Percentiles rank a stretch among this genome's conserved stretches.
Evolutionary conservation across 192 early-diverging fungal species (phyloP).

Genomic region (Rhizophagus clarus): DNA sequence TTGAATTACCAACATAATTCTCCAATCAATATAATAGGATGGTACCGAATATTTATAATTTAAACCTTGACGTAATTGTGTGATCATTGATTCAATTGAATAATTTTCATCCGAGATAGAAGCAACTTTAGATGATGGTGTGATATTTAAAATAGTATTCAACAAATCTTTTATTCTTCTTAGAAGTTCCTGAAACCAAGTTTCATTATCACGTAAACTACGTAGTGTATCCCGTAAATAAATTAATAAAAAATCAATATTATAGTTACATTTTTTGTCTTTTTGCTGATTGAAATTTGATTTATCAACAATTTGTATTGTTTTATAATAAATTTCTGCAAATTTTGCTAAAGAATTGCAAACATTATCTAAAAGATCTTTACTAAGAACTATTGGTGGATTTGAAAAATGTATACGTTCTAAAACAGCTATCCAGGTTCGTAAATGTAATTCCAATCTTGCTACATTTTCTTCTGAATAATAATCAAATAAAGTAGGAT

Average conservation of each 20-base stretch:
- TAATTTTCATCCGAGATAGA: too few relatives aligned
- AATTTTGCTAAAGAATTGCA: background rate
- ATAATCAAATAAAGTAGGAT: background rate
- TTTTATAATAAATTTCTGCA: background rate
- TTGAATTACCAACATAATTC: too few relatives aligned
- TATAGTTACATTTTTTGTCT: background rate
- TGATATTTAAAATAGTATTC: too few relatives aligned
- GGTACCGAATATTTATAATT: too few relatives aligned
- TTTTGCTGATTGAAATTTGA: background rate
- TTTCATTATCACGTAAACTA: background rate
- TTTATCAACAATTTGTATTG: background rate
- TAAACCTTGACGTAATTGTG: too few relatives aligned
- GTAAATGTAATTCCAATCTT: conserved; percentile 4
- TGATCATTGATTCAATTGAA: too few relatives aligned
- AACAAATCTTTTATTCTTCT: too few relatives aligned
- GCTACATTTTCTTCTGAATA: background rate
- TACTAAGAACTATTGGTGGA: background rate
- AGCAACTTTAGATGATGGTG: too few relatives aligned
- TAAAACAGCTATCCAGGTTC: background rate
- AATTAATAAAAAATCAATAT: conserved; percentile 26
- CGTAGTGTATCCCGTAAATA: conserved; percentile 5
- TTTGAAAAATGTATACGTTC: background rate
- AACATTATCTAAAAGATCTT: background rate
- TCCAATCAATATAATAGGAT: too few relatives aligned
- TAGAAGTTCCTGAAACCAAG: background rate